Percentiles rank a stretch among this genome's conserved stretches.
These are phyloP conservation scores for Pseudonitzschia delicatissima DNA, from an alignment of 108 stramenopile species.

Conservation along the genomic window DNA sequence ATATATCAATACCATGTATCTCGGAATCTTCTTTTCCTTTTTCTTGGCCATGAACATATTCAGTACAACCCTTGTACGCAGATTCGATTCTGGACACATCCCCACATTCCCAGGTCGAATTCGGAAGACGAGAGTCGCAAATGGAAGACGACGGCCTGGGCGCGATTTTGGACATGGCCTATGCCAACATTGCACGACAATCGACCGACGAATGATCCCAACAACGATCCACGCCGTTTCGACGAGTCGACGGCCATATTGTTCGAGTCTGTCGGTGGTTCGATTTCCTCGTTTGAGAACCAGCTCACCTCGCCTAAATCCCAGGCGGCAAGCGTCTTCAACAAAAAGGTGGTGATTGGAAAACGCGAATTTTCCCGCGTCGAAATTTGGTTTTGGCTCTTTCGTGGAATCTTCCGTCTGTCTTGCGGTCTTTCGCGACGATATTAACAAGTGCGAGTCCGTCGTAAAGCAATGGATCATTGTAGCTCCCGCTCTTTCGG, in stretches of 20 bases:
- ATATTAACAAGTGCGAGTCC: background rate
- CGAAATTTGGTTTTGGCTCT: background rate
- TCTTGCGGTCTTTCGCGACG: background rate
- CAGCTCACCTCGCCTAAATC: background rate
- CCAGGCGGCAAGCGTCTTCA: background rate
- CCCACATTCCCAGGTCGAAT: background rate
- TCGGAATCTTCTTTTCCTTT: background rate
- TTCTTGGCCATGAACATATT: background rate
- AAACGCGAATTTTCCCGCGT: background rate
- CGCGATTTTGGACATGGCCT: background rate
- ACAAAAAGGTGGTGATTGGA: constrained; percentile 2
- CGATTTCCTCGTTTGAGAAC: background rate
- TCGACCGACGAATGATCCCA: background rate
- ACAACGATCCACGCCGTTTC: background rate
- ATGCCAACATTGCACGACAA: background rate
- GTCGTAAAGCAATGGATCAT: background rate
- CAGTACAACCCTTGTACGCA: background rate
- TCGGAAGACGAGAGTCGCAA: background rate
- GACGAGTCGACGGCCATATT: background rate
- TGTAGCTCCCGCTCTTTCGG: background rate
- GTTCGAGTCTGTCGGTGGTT: background rate
- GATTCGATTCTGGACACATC: constrained; percentile 4
- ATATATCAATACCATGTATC: background rate
- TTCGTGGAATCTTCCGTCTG: background rate
- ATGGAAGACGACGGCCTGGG: background rate